Percentiles rank a stretch among this genome's conserved stretches.
Conservation (phyloP, 768 basidiomycete species). For the Candolleomyces eurysporus region DNA sequence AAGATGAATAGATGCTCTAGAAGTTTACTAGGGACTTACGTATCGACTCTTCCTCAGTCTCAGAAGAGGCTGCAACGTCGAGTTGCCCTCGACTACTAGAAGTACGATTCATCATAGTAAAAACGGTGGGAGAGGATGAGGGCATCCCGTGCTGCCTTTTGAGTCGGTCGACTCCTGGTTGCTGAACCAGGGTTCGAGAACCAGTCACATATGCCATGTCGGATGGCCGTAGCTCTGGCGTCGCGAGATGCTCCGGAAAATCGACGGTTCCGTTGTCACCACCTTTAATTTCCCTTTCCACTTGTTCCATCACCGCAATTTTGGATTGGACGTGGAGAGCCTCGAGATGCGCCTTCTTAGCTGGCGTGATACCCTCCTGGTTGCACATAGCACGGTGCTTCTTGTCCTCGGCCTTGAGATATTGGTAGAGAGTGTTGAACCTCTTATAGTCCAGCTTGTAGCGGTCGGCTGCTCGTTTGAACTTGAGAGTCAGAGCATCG, state of each 20-base stretch:
- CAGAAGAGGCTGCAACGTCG: constrained; percentile 13
- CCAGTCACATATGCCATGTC: background rate
- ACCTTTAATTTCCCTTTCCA: background rate
- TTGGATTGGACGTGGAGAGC: background rate
- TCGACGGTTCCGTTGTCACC: background rate
- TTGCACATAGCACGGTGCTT: constrained; percentile 24
- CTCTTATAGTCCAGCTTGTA: constrained; percentile 54
- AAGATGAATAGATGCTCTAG: constrained; percentile 11
- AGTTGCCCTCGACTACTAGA: background rate
- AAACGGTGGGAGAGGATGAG: background rate
- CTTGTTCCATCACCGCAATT: background rate
- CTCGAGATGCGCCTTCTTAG: constrained; percentile 20
- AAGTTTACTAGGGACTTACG: constrained; percentile 18
- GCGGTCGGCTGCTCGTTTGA: constrained; percentile 42
- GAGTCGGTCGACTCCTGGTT: background rate
- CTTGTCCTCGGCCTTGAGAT: constrained; percentile 36
- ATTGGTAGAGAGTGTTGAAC: constrained; percentile 46
- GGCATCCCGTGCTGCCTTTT: background rate
- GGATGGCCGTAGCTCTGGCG: background rate
- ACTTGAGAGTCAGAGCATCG: constrained; percentile 41
- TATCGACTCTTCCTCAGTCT: constrained; percentile 42
- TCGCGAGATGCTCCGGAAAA: background rate
- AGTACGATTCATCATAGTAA: background rate
- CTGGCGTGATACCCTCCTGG: constrained; percentile 22
- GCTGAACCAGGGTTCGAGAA: background rate